Evolutionary conservation across 2,329 filamentous ascomycete species (phyloP).

Genomic region (Ascochyta viciae-villosae): DNA sequence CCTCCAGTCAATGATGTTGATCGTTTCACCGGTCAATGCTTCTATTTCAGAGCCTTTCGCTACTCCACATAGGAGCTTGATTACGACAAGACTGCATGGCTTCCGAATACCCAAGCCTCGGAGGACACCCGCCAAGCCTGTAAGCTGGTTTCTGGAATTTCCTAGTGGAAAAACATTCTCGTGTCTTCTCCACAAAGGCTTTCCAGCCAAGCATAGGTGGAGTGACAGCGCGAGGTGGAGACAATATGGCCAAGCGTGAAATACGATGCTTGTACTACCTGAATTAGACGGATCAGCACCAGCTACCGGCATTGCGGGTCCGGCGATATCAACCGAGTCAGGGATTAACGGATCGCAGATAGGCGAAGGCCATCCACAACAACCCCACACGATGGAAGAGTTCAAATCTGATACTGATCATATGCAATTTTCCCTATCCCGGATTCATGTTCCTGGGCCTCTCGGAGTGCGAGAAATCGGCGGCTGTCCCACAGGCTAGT

Average conservation of each 20-base stretch:
- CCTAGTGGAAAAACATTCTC: not conserved
- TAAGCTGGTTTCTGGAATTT: not conserved
- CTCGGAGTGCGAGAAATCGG: not conserved
- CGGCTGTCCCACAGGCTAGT: no score
- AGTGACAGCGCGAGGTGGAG: not conserved
- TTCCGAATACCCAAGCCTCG: not conserved
- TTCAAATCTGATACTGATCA: not conserved
- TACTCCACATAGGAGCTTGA: not conserved
- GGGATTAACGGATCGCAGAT: not conserved
- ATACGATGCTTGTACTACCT: not conserved
- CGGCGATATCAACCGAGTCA: not conserved
- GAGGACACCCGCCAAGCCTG: not conserved
- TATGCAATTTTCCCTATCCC: not conserved
- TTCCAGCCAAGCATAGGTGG: not conserved
- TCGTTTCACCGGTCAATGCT: conserved; percentile 1
- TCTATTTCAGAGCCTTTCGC: not conserved
- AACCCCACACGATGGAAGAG: not conserved
- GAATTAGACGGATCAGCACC: not conserved
- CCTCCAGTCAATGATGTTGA: not conserved
- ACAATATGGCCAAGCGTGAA: not conserved
- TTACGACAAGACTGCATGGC: not conserved
- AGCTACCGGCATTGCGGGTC: not conserved
- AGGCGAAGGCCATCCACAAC: not conserved
- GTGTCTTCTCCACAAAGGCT: not conserved
- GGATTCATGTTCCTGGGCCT: not conserved